Conservation (phyloP, 768 basidiomycete species). For the Lentinula guzmanii region DNA sequence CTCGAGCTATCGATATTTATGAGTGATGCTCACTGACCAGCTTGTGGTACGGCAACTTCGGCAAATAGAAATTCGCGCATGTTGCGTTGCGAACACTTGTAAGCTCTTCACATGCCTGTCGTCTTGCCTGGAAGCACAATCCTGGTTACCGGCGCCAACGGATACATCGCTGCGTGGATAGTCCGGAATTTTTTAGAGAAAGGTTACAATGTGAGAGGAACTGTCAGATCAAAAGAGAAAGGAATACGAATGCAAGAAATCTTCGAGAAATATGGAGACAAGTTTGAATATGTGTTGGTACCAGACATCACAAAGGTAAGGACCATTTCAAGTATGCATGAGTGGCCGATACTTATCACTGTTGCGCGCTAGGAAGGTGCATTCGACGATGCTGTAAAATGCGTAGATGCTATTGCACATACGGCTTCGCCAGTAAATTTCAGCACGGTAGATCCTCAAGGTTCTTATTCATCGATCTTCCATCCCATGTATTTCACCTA, state of each 20-base stretch:
- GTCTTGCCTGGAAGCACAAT: slow-evolving; percentile 26
- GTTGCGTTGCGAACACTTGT: too few relatives aligned
- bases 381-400: slow-evolving; percentile 60
- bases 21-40: too few relatives aligned
- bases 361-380: slow-evolving; percentile 30
- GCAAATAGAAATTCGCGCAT: too few relatives aligned
- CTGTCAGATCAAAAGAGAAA: slow-evolving; percentile 60
- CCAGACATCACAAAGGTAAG: slow-evolving; percentile 56
- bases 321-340: background rate
- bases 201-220: slow-evolving; percentile 61
- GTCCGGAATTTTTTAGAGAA: slow-evolving; percentile 43
- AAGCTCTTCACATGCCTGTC: slow-evolving; percentile 22
- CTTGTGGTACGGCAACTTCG: too few relatives aligned
- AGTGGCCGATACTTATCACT: background rate
- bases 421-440: slow-evolving; percentile 46
- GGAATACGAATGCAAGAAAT: slow-evolving; percentile 47
- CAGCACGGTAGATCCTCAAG: slow-evolving; percentile 25
- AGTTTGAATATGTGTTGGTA: slow-evolving; percentile 61
- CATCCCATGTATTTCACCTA: background rate
- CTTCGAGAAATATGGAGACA: slow-evolving; percentile 49
- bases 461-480: slow-evolving; percentile 9
- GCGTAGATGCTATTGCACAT: slow-evolving; percentile 52
- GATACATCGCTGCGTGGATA: slow-evolving; percentile 36
- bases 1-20: too few relatives aligned
- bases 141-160: slow-evolving; percentile 37